Base-by-base conservation (phyloP, 306 rosid genomes). In the Prunus dulcis region DNA sequence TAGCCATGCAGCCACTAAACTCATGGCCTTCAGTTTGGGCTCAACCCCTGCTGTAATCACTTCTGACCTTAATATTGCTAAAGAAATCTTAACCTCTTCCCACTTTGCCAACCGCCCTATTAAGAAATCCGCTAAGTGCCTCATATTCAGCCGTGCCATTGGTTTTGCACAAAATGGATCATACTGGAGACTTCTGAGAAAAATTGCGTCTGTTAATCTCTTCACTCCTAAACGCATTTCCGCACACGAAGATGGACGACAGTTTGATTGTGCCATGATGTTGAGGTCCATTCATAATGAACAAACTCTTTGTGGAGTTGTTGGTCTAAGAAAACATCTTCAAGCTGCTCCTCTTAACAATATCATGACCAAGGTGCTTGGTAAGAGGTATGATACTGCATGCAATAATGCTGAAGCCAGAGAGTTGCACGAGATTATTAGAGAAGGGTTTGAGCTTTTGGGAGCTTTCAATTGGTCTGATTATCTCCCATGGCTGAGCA, bases 381-480 rank as follows among this genome's bases (percentile, higher is more conserved):
- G 91, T 0, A 85, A 62, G 30, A 52, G 84, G 43, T 88, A 82
- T 27, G 81, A 83, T 8, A 20, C 60, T 22, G 6, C n/a, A 1
- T 3, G 6, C 0, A 19, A 25, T 9, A 32, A 69, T 22, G 69
- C 76, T 51, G 55, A 83, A 47, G 62, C 79, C 0, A 49, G 56
- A 5, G 82, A 81, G 73, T 81, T 87, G 4, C 55, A 69, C 2
- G 83, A 76, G 0, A 61, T 87, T 86, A 87, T 87, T 2, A 49
- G 72, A 0, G 91, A 87, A 73, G 91, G 91, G 28, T 87, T 85
- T 20, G 87, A 87, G 74, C 89, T 87, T 0, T 10, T 87, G 19
- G 87, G 91, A 2, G 78, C 89, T 28, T 85, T 87, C 56, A 87
- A 87, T 47, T 87, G 84, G 86, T 82, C 84, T 0, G 91, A 87